Percentiles rank a stretch among this genome's conserved stretches.
Conservation (phyloP, 2,329 filamentous ascomycete genomes). For the Microthyrium microscopicum region DNA sequence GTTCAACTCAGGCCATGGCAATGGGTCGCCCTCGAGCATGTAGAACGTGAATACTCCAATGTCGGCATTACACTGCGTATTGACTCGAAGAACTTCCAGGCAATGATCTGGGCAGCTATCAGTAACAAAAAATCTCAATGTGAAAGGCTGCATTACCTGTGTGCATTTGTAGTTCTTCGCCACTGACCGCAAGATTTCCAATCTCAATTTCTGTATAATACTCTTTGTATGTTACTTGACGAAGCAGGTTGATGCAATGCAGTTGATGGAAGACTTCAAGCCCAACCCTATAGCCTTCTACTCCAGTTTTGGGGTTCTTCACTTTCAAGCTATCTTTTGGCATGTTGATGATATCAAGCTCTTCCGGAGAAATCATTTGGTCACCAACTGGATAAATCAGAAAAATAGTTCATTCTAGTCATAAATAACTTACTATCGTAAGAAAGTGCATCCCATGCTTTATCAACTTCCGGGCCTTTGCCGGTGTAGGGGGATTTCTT, state of each 20-base stretch:
- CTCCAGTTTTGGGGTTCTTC: constrained; percentile 37
- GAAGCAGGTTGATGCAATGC: constrained; percentile 31
- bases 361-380: constrained; percentile 39
- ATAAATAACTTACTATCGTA: constrained; percentile 3
- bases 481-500: constrained; percentile 2
- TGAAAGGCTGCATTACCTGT: constrained; percentile 1
- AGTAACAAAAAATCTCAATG: background rate
- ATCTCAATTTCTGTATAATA: constrained; percentile 1
- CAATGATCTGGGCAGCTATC: constrained; percentile 1
- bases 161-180: constrained; percentile 1
- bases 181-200: background rate
- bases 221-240: constrained; percentile 3
- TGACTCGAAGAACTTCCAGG: constrained; percentile 1
- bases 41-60: constrained; percentile 4
- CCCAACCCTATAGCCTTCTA: constrained; percentile 42
- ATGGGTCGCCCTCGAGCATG: constrained; percentile 3
- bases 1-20: constrained; percentile 4
- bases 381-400: constrained; percentile 33
- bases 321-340: constrained; percentile 36
- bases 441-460: constrained; percentile 5
- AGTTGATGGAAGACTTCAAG: constrained; percentile 42
- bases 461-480: constrained; percentile 6
- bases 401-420: background rate
- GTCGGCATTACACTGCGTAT: constrained; percentile 3
- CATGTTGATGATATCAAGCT: constrained; percentile 37